Base-by-base conservation (phyloP, 257 asterid genomes). In the Salvia rosmarinus region DNA sequence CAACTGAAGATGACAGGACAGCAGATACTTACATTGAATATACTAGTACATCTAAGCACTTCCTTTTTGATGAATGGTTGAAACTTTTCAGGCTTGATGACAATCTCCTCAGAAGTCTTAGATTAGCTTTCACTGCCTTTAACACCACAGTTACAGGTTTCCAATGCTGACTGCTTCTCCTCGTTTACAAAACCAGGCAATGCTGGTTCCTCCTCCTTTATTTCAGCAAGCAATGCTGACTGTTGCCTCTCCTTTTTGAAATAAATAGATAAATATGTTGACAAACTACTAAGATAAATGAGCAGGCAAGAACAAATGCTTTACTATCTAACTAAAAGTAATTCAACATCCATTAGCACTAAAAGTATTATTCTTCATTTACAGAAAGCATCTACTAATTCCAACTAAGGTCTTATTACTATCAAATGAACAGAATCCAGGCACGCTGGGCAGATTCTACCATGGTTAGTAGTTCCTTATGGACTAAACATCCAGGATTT, bases 21-120 rank as follows among this genome's bases (percentile, higher is more conserved):
- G 55, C 6, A 66, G 75, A 54, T 37, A 54, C 87, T 35, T 80
- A 95, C 99, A 85, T 69, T 73, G 84, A 67, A 83, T 77, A 95
- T 85, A 69, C 77, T 80, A 68, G 88, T 73, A n/a, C n/a, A n/a
- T n/a, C n/a, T n/a, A 56, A 95, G 89, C 65, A 91, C 90, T 73
- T 89, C 99, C 71, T 88, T 96, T 80, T 83, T 89, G 84, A 95
- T 83, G 79, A 95, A 91, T 11, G 95, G 90, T 76, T 82, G 96
- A 69, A 61, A 87, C 72, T 70, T 85, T 60, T 57, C 82, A 58
- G 78, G 74, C 79, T 79, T 78, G 40, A 73, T 79, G 58, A 69
- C 72, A 50, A 75, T 82, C 78, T 82, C 90, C 63, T 82, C 88
- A 50, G 86, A 81, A 77, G 73, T 66, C 75, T 74, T 81, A 72